phyloP scores from a whole-genome alignment of 106 monocot species.

The Dendrobium chrysotoxum region DNA sequence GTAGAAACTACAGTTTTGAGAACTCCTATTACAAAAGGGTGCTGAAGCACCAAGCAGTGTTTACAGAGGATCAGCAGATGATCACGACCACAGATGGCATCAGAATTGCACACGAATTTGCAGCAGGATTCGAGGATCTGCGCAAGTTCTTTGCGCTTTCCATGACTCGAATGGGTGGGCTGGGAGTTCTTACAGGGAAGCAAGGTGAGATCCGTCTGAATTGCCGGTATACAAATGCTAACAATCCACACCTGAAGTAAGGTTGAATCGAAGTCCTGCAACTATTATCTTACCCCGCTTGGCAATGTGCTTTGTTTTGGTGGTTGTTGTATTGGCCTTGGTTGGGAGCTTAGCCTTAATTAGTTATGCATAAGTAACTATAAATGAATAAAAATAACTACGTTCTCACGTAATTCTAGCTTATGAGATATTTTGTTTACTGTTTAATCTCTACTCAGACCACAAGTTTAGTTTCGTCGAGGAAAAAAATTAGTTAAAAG shows the following conservation, averaged over 20 bases:
- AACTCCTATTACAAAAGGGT: conserved; percentile 32
- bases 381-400: background rate
- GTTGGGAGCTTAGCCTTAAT: too few relatives aligned
- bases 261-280: background rate
- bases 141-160: conserved; percentile 22
- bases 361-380: too few relatives aligned
- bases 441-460: background rate
- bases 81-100: conserved; percentile 14
- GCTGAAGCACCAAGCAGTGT: conserved; percentile 18
- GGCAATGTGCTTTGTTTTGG: background rate
- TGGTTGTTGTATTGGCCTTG: background rate
- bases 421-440: background rate
- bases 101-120: conserved; percentile 27
- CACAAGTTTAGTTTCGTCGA: background rate
- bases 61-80: conserved; percentile 29
- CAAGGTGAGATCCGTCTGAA: conserved; percentile 31
- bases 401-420: background rate
- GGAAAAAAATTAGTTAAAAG: background rate
- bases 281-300: background rate
- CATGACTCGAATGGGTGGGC: conserved; percentile 32
- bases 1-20: conserved; percentile 20
- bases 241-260: background rate
- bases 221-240: conserved; percentile 17
- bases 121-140: conserved; percentile 23
- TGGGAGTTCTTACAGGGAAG: conserved; percentile 31